Evolutionary conservation across 2,329 filamentous ascomycete genomes (phyloP).

Genomic region (Bisporella sp.): DNA sequence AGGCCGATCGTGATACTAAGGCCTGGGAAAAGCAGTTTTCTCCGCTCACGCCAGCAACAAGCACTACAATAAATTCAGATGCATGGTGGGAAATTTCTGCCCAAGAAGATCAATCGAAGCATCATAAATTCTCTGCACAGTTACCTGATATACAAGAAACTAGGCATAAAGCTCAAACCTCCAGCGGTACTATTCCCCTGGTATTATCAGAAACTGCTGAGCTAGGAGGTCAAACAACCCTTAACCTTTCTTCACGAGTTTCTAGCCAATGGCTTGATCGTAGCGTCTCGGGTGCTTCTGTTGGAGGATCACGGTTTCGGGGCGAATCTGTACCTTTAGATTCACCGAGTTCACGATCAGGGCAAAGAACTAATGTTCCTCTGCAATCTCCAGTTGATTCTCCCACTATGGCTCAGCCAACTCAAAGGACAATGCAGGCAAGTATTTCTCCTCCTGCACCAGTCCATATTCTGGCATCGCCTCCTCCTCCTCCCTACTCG

Average conservation of each 20-base stretch:
- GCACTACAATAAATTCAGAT: slow-evolving; percentile 25
- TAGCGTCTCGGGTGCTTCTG: too few relatives aligned
- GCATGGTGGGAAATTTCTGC: slow-evolving; percentile 31
- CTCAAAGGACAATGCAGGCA: slow-evolving; percentile 3
- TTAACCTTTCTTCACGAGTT: too few relatives aligned
- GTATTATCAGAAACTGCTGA: slow-evolving; percentile 16
- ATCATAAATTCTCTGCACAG: slow-evolving; percentile 4
- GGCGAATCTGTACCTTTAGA: too few relatives aligned
- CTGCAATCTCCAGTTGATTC: too few relatives aligned
- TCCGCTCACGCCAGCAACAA: slow-evolving; percentile 21
- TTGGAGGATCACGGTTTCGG: too few relatives aligned
- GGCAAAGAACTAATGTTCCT: too few relatives aligned
- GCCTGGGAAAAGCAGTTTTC: slow-evolving; percentile 29
- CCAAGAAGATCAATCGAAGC: slow-evolving; percentile 12
- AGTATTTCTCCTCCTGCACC: neutral
- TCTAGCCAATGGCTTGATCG: too few relatives aligned
- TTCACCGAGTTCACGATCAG: too few relatives aligned
- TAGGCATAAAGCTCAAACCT: slow-evolving; percentile 22
- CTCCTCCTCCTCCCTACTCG: slow-evolving; percentile 26
- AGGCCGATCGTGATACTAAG: slow-evolving; percentile 15
- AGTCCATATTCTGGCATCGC: neutral
- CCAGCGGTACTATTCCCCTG: slow-evolving; percentile 18
- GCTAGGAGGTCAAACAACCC: slow-evolving; percentile 6
- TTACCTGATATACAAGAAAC: slow-evolving; percentile 16
- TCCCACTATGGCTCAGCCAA: neutral